A percentile compares a stretch with the other conserved stretches of the same genome.
phyloP scores from a whole-genome alignment of 148 eudicot genomes.

The Bassia scoparia region DNA sequence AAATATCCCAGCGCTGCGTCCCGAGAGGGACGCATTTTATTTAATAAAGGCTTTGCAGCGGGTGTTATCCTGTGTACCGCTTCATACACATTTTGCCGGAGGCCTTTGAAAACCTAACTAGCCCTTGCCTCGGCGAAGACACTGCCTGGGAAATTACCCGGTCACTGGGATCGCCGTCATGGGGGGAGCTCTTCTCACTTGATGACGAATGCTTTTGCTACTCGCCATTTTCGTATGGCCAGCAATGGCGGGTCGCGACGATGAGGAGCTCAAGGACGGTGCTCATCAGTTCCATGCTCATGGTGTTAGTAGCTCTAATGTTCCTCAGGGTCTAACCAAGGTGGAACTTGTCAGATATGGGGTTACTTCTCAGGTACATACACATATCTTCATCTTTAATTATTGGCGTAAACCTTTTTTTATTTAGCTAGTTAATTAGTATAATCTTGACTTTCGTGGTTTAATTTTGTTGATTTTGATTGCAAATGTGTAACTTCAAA shows the following conservation, averaged over 20 bases:
- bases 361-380: slow-evolving; percentile 44
- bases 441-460: no score
- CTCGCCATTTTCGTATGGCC: slow-evolving; percentile 26
- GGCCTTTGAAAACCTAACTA: slow-evolving; percentile 27
- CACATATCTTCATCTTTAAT: not conserved
- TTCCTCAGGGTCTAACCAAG: slow-evolving; percentile 23
- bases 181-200: slow-evolving; percentile 31
- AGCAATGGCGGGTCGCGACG: slow-evolving; percentile 16
- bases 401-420: no score
- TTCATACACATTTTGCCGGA: slow-evolving; percentile 36
- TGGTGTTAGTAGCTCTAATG: slow-evolving; percentile 12
- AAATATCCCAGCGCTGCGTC: slow-evolving; percentile 20
- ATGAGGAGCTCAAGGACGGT: slow-evolving; percentile 22
- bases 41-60: slow-evolving; percentile 41
- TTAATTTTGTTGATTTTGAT: no score
- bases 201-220: slow-evolving; percentile 42
- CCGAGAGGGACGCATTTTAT: slow-evolving; percentile 32
- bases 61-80: slow-evolving; percentile 45
- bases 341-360: slow-evolving; percentile 30
- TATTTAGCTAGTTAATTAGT: no score
- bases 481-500: no score
- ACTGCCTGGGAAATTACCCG: slow-evolving; percentile 31
- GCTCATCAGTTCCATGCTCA: slow-evolving; percentile 32
- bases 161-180: slow-evolving; percentile 33
- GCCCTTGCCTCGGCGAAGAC: slow-evolving; percentile 28